Evolutionary conservation across 1,284 basidiomycete species (phyloP), one percentile per base, ranked within the genome.

Genomic region (Moesziomyces sp.): DNA sequence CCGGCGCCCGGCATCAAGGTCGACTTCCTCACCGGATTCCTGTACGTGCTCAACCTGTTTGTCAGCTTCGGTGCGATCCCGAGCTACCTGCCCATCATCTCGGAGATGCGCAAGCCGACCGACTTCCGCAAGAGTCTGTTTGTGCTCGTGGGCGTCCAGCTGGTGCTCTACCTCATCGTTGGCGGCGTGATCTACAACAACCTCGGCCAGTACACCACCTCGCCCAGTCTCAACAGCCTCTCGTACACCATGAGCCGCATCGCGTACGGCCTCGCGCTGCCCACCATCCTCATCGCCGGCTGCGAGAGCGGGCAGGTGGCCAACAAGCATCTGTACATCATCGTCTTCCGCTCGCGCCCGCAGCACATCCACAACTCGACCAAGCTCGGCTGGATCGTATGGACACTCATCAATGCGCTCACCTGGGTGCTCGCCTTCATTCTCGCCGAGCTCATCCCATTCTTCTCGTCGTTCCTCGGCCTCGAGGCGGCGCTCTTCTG

Each of bases 171-270:
- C 58, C 38, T 73, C n/a, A 50, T 82, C 13, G 76, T 80, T 21
- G 80, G 80, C n/a, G 71, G 74, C 40, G 71, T 81, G 44, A 66
- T 82, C 55, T 78, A 80, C 64, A 30, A 68, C 65, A 76, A 77
- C 46, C 72, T 78, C 13, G 81, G 81, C 42, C 78, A 81, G 53
- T 80, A 77, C 68, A 74, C 76, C 19, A 70, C 59, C 14, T 81
- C 79, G 59, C 81, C 81, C 23, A 71, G 71, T 50, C 74, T 82
- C 19, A 76, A 76, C 65, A 71, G 71, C 24, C 52, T 78, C 23
- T 62, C 76, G 5, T 19, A 44, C 42, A 61, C 63, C 24, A 68
- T 66, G 51, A 70, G 64, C 65, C 70, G 71, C 40, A 65, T 82
- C 51, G 73, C 74, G 23, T 82, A 80, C 62, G 81, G 81, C 30